Conservation (phyloP, 805 yeast species). For the Lipomyces spencermartinsiae region DNA sequence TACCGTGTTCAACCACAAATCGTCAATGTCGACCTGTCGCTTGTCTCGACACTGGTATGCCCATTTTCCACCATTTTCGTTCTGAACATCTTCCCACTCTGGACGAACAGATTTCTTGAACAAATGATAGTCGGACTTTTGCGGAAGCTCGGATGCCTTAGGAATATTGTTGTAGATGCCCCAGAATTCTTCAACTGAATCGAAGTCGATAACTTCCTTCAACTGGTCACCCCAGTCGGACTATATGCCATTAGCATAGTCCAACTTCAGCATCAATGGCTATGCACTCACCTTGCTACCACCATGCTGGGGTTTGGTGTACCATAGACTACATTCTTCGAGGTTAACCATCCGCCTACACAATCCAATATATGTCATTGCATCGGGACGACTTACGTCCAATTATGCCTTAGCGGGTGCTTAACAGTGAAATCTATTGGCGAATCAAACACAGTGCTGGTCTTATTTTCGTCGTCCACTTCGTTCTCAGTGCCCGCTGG, state of each 20-base stretch:
- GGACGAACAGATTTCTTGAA: constrained; percentile 94
- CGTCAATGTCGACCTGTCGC: constrained; percentile 68
- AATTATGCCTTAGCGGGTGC: constrained; percentile 88
- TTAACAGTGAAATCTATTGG: constrained; percentile 65
- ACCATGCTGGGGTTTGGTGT: constrained; percentile 88
- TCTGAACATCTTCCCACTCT: constrained; percentile 95
- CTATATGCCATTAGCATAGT: constrained; percentile 6
- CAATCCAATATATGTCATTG: not conserved
- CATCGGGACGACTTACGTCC: constrained; percentile 60
- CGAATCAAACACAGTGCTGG: constrained; percentile 61
- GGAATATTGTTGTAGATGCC: constrained; percentile 95
- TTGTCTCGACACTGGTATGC: constrained; percentile 73
- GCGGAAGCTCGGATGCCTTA: constrained; percentile 85
- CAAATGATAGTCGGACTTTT: constrained; percentile 91
- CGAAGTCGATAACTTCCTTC: constrained; percentile 89
- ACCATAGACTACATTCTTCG: constrained; percentile 90
- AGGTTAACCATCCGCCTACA: not conserved
- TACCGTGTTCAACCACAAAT: constrained; percentile 84
- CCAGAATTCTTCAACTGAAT: constrained; percentile 99
- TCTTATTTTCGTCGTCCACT: constrained; percentile 21
- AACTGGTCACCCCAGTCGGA: constrained; percentile 93
- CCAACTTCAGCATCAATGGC: not conserved
- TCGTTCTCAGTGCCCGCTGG: constrained; percentile 8
- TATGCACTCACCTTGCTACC: constrained; percentile 46
- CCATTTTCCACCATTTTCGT: constrained; percentile 95